Base-by-base conservation (phyloP, 441 rosid species). In the Mallotus japonicus region DNA sequence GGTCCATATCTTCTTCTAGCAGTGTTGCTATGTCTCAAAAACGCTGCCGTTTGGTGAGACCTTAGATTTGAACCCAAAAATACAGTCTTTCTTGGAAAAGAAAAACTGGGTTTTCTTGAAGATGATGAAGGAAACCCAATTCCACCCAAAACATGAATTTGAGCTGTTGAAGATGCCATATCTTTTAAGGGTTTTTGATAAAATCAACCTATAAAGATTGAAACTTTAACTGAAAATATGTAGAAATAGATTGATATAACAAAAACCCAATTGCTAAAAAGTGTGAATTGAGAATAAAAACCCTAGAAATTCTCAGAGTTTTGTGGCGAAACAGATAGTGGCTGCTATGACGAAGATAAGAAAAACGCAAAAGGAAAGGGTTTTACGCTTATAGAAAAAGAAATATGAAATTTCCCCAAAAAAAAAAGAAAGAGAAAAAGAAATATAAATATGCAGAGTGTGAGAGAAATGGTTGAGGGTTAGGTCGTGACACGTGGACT, bases 131-230 rank as follows among this genome's bases (percentile, higher is more conserved):
- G 16, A 19, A 83, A 62, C 19, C 90, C 87, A 28, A 75, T 49
- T 34, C 85, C 86, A 10, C 92, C 86, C 8, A 86, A 82, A 8
- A 83, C 77, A 75, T 89, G 87, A 73, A 85, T 78, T 54, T 89
- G 97, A 1, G 95, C 88, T 7, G 97, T 69, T 42, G 92, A 85
- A 0, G 86, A 85, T 61, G 90, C 89, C 93, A 89, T 87, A 0
- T 17, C 17, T 16, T 34, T 15, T 12, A 8, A 5, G 54, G 57
- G 44, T 24, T 46, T 22, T 32, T 10, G 20, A 6, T 0, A 12
- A 65, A 14, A 15, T 15, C 44, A 16, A 34, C 53, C 4, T 50
- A 13, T 5, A 16, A 17, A 8, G 34, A 16, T 15, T 17, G 0
- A 51, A 28, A 12, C 16, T 12, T 1, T 13, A 20, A 57, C 28